Conservation (phyloP, 176 grass and related monocot species). For the Stipa capillata region DNA sequence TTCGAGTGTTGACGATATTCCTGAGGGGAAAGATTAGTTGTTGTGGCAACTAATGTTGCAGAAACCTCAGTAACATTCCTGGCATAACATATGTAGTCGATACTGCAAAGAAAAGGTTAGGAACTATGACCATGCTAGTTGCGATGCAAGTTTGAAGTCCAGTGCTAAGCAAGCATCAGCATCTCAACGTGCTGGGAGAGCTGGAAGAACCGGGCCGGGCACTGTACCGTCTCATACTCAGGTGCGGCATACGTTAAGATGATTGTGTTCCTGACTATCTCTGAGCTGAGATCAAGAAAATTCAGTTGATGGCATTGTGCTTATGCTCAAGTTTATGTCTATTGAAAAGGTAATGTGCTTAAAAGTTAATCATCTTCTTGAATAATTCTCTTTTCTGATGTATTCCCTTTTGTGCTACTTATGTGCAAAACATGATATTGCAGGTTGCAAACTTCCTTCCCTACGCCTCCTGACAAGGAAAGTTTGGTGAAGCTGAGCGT, state of each 20-base stretch:
- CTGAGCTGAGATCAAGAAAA: conserved; percentile 70
- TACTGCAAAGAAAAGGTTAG: conserved; percentile 94
- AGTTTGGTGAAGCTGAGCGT: conserved; percentile 70
- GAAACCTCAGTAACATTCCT: conserved; percentile 91
- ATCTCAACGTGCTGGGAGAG: conserved; percentile 73
- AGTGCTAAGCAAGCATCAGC: conserved; percentile 94
- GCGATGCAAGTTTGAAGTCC: conserved; percentile 66
- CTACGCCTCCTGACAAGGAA: conserved; percentile 59
- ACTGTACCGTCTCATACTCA: conserved; percentile 85
- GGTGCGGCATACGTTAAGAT: conserved; percentile 79
- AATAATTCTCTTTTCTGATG: conserved; percentile 6
- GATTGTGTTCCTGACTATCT: conserved; percentile 77
- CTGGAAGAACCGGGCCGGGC: conserved; percentile 86
- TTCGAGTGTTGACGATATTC: conserved; percentile 63
- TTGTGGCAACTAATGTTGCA: conserved; percentile 91
- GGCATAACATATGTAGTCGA: conserved; percentile 91
- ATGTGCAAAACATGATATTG: conserved; percentile 16
- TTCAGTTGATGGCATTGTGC: conserved; percentile 79
- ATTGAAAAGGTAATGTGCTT: conserved; percentile 63
- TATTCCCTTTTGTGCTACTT: neutral
- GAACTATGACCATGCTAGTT: conserved; percentile 60
- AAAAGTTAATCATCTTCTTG: neutral
- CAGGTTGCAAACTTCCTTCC: conserved; percentile 93
- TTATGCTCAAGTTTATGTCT: conserved; percentile 84
- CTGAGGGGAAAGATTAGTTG: conserved; percentile 71